phyloP scores from a whole-genome alignment of 306 rosid species.

The Lathyrus sativus region DNA sequence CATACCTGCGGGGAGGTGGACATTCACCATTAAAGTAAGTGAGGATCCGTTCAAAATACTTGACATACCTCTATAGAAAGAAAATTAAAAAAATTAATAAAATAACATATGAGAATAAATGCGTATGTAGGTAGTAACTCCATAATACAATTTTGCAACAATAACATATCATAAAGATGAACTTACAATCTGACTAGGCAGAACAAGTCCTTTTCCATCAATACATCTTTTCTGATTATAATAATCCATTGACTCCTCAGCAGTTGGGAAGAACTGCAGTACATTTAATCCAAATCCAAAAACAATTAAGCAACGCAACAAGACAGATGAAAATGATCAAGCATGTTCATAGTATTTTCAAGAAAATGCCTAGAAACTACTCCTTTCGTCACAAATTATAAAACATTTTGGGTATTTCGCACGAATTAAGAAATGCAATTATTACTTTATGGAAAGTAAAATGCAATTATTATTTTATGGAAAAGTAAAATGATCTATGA shows the following conservation, averaged over 20 bases:
- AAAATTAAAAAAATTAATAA: neutral
- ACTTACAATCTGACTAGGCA: constrained; percentile 99
- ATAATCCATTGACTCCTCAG: constrained; percentile 97
- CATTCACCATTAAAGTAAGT: constrained; percentile 89
- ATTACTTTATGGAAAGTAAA: no score
- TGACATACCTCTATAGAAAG: constrained; percentile 78
- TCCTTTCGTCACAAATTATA: no score
- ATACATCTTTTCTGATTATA: constrained; percentile 95
- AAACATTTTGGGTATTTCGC: no score
- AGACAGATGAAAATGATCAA: constrained; percentile 29
- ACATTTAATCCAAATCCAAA: constrained; percentile 34
- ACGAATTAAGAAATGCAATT: no score
- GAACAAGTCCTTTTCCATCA: constrained; percentile 91
- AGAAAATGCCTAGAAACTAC: constrained; percentile 25
- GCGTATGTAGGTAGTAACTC: constrained; percentile 9
- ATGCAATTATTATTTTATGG: no score
- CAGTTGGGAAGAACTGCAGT: constrained; percentile 91
- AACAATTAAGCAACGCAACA: constrained; percentile 15
- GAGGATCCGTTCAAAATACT: constrained; percentile 84
- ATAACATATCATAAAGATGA: constrained; percentile 34
- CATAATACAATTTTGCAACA: constrained; percentile 30
- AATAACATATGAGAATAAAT: constrained; percentile 11
- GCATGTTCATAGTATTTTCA: constrained; percentile 20
- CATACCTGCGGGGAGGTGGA: constrained; percentile 92
- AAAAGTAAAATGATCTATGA: no score